A percentile compares a stretch with the other conserved stretches of the same genome.
phyloP scores from a whole-genome alignment of 805 yeast species.

The Starmerella scarabaei region DNA sequence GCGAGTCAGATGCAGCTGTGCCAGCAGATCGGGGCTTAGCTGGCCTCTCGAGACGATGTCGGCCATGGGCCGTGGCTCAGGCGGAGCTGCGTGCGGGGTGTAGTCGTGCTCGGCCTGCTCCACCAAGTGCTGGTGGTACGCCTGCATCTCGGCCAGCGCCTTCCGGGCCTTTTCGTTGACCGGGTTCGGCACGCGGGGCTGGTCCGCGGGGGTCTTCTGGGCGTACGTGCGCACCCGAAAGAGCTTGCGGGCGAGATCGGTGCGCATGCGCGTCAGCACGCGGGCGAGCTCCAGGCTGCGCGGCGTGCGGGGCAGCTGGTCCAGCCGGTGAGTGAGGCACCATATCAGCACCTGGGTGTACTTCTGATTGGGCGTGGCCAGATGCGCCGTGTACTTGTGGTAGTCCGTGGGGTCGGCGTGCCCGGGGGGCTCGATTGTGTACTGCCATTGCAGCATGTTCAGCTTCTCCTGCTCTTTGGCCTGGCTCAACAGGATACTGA shows the following conservation, averaged over 20 bases:
- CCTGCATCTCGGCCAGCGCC: neutral
- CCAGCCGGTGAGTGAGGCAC: slow-evolving; percentile 13
- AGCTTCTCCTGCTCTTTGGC: neutral
- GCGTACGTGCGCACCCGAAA: neutral
- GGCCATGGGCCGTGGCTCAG: too few relatives aligned
- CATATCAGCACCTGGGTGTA: slow-evolving; percentile 18
- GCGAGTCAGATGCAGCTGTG: too few relatives aligned
- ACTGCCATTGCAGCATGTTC: neutral
- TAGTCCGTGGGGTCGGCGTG: slow-evolving; percentile 2
- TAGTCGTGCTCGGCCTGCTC: neutral
- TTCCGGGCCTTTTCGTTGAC: slow-evolving; percentile 3
- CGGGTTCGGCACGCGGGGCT: slow-evolving; percentile 9
- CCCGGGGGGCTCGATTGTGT: slow-evolving; percentile 2
- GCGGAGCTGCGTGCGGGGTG: too few relatives aligned
- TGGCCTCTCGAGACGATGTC: too few relatives aligned
- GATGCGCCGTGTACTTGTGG: neutral
- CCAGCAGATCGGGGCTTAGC: too few relatives aligned
- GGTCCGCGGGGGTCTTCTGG: neutral
- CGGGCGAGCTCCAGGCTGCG: neutral
- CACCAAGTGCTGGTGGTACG: neutral
- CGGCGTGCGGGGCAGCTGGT: neutral
- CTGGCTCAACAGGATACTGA: neutral
- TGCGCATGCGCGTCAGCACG: slow-evolving; percentile 3
- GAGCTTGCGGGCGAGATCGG: neutral
- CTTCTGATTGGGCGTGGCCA: neutral